Base-by-base conservation (phyloP, 345 rosid species). In the Excoecaria cochinchinensis region DNA sequence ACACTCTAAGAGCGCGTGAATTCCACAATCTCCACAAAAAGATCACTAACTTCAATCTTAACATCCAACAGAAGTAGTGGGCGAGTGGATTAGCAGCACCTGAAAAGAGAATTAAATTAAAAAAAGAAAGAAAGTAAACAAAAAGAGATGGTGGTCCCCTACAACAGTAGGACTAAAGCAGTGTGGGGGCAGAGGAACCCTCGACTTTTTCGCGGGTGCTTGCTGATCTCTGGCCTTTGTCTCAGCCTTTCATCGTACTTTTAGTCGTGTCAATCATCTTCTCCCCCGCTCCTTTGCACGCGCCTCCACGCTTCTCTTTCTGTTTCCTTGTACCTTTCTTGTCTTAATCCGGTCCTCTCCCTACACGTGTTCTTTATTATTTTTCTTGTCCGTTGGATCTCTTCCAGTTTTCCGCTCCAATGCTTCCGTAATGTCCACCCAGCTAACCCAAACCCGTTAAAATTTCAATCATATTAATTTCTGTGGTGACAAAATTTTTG, bases 201-300 rank as follows among this genome's bases (percentile, higher is more conserved):
- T 87, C 90, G 89, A 84, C 89, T 85, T 87, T 87, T 87, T 75
- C 89, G 90, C 87, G 86, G 86, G 89, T 60, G 80, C 73, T 48
- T 60, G 69, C 72, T 72, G 62, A 57, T 46, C 9, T 69, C 47
- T 74, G 68, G 74, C 70, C 14, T 22, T 52, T 72, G 73, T 71
- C 75, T 67, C 83, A 80, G 88, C 80, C 85, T 87, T 84, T 87
- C 89, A 86, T 87, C 89, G 89, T 86, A 87, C 89, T 53, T 69
- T 77, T 81, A 40, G 82, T 84, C 90, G 75, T 69, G 78, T 82
- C 87, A 81, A 75, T 59, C 77, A 42, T 36, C 53, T n/a, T 42
- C 51, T 4, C 16, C 51, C 40, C 0, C 51, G 46, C 57, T 11
- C 17, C 19, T 39, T 4, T 14, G 21, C 84, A 64, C 86, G 83